Evolutionary conservation across 169 alveolate species (phyloP), one percentile per base, ranked within the genome.

Genomic region (Plasmodium yoelii): DNA sequence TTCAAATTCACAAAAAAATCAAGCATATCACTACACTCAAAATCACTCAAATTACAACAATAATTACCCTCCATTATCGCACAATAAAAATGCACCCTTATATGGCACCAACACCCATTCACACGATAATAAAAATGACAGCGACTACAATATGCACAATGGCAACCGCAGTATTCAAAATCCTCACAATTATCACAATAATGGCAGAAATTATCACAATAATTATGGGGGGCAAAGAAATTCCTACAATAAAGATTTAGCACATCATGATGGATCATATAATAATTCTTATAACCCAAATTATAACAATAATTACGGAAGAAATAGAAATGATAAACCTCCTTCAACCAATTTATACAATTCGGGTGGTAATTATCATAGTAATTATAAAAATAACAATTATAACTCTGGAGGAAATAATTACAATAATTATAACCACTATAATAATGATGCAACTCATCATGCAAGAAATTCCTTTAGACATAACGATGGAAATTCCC

Each of bases 21-120:
- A 77, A 22, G 5, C 56, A 5, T 18, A 57, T 67, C 64, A 57
- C 19, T 24, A 57, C 65, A 57, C 13, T 39, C 77, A 51, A 26
- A 77, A 77, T 28, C 65, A 63, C 18, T 19, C 65, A 18, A 63
- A 22, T 64, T 77, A 77, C 57, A 69, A 57, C n/a, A 64, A 77
- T 44, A 77, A 51, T 51, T 77, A 57, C 28, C 69, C 88, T 3
- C 55, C 74, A 28, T n/a, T 28, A 5, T 19, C 51, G 9, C 44
- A 77, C 57, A 51, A 51, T 51, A 77, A 49, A 77, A 61, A 77
- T 42, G 18, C 53, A 6, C 55, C 88, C 5, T 63, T 49, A 49
- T 51, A 64, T 47, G 55, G 46, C 13, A 4, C 55, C 18, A 9
- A 49, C 13, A 55, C 46, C 8, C 72, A 77, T 57, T 26, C 69